Evolutionary conservation across 805 yeast genomes (phyloP).

Genomic region (Yarrowia divulgata): DNA sequence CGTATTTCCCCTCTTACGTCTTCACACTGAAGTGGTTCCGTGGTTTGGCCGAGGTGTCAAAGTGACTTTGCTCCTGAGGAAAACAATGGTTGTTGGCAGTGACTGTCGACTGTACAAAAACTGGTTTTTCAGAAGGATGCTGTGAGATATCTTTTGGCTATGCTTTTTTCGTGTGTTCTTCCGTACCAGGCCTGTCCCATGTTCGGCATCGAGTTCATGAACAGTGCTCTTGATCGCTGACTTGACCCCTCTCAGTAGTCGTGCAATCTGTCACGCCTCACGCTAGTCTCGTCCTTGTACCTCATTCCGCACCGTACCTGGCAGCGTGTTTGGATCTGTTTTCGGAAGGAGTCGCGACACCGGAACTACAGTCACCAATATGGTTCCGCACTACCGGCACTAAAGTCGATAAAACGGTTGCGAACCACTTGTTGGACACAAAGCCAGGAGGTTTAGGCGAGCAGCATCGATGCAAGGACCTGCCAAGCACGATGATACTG

Average conservation of each 20-base stretch:
- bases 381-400: too few species aligned
- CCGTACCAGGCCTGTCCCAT: too few species aligned
- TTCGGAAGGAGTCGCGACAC: not conserved
- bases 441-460: constrained; percentile 9
- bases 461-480: not conserved
- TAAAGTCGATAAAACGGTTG: constrained; percentile 2
- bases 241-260: too few species aligned
- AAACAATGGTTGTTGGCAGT: not conserved
- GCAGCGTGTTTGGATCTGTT: not conserved
- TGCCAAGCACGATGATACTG: not conserved
- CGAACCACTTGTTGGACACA: not conserved
- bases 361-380: too few species aligned
- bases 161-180: too few species aligned
- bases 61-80: not conserved
- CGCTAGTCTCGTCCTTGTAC: not conserved
- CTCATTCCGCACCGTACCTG: too few species aligned
- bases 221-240: too few species aligned
- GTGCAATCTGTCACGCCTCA: not conserved
- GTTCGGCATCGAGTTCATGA: too few species aligned
- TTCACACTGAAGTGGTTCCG: not conserved
- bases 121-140: too few species aligned
- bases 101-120: not conserved
- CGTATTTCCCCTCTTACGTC: not conserved
- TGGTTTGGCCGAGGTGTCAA: not conserved
- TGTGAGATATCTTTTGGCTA: too few species aligned